Conservation (phyloP, 345 rosid species). For the Salix purpurea region DNA sequence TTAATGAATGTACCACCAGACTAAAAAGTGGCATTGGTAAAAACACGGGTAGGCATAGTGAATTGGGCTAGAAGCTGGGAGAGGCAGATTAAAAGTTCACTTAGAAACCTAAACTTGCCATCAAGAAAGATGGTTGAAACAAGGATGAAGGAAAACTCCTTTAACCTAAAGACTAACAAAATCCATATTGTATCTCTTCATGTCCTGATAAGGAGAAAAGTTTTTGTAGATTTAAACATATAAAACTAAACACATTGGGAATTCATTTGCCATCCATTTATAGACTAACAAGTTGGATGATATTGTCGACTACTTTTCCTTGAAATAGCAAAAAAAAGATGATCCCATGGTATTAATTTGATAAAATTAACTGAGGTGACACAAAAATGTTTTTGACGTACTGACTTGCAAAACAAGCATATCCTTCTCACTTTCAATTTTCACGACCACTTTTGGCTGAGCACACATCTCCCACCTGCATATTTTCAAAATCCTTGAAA, state of each 20-base stretch:
- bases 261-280: neutral
- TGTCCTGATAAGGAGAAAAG: no score
- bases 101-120: neutral
- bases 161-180: neutral
- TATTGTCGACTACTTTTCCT: neutral
- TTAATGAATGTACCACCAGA: neutral
- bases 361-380: neutral
- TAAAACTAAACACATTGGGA: neutral
- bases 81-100: neutral
- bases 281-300: neutral
- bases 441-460: slow-evolving; percentile 95
- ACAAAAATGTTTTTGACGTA: slow-evolving; percentile 14
- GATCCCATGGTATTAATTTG: neutral
- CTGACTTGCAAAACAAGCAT: slow-evolving; percentile 90
- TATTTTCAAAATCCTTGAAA: slow-evolving; percentile 7
- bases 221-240: neutral
- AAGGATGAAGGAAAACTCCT: no score
- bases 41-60: neutral
- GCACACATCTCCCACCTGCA: slow-evolving; percentile 94
- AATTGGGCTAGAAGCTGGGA: neutral
- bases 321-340: neutral
- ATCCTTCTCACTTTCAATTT: slow-evolving; percentile 84
- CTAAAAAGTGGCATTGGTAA: neutral
- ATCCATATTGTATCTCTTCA: neutral
- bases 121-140: neutral